phyloP scores from a whole-genome alignment of 1,284 basidiomycete genomes.

The Naganishia cerealis region DNA sequence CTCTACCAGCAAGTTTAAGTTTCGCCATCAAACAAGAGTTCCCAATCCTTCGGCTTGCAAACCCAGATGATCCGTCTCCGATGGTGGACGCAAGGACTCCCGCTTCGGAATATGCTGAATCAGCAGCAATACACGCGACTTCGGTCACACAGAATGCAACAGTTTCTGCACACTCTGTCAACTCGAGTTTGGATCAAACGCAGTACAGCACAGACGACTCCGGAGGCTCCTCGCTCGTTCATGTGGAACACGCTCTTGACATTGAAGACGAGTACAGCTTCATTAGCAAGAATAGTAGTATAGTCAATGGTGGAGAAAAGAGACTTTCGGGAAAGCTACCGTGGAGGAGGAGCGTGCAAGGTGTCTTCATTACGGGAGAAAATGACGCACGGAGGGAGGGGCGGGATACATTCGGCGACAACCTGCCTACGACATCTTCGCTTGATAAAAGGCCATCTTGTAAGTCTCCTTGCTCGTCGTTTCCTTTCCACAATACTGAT shows the following conservation, averaged over 20 bases:
- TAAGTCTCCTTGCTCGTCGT: not conserved
- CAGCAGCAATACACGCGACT: not conserved
- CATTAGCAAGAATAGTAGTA: constrained; percentile 1
- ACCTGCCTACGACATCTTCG: not conserved
- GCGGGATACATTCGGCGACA: not conserved
- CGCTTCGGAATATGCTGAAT: not conserved
- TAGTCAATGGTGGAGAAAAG: not conserved
- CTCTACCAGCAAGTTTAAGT: not conserved
- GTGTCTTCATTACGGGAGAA: constrained; percentile 9
- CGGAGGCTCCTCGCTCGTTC: constrained; percentile 20
- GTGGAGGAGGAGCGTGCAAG: constrained; percentile 28
- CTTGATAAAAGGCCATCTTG: constrained; percentile 6
- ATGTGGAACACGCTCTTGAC: constrained; percentile 27
- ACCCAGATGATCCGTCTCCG: not conserved
- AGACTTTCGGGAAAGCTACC: constrained; percentile 21
- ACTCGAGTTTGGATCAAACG: not conserved
- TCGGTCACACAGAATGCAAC: not conserved
- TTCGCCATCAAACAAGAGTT: not conserved
- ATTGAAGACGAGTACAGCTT: constrained; percentile 20
- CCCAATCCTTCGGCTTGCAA: not conserved
- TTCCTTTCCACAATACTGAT: not conserved
- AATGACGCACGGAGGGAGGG: not conserved
- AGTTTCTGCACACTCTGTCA: not conserved
- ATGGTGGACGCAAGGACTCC: not conserved
- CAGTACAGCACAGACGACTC: constrained; percentile 5